Conservation (phyloP, 139 green algal genomes). For the Chlorella ohadii region DNA sequence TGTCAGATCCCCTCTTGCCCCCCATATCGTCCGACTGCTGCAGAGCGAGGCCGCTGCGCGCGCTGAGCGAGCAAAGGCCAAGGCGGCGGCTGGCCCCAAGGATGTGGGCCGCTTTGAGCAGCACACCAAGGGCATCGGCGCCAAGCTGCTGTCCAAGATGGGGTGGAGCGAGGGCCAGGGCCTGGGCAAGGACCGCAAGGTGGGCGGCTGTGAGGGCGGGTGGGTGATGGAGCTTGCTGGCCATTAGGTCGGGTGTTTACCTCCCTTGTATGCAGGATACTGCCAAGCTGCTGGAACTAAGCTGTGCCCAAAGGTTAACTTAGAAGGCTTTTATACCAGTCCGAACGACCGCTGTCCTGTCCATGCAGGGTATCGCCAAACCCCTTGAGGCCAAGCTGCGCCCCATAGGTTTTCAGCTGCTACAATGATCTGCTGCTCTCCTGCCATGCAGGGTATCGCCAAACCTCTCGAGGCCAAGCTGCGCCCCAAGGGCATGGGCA, state of each 20-base stretch:
- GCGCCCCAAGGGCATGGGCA: constrained; percentile 93
- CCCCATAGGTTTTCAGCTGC: no score
- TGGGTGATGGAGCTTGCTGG: no score
- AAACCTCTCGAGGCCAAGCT: constrained; percentile 88
- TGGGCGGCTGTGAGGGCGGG: constrained; percentile 25
- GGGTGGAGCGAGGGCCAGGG: constrained; percentile 85
- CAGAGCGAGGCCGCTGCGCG: constrained; percentile 50
- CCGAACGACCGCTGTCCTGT: no score
- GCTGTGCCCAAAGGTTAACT: no score
- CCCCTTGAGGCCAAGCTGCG: no score
- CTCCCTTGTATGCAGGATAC: no score
- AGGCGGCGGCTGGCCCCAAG: not conserved
- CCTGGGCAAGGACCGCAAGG: constrained; percentile 58
- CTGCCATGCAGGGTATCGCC: constrained; percentile 77
- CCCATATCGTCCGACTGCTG: not conserved
- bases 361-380: no score
- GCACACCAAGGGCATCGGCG: constrained; percentile 94
- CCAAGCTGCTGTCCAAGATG: constrained; percentile 97
- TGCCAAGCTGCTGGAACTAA: no score
- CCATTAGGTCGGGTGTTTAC: no score
- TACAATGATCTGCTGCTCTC: no score
- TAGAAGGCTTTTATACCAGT: no score
- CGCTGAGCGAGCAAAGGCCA: not conserved
- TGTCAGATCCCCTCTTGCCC: no score
- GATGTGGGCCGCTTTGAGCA: constrained; percentile 87